These are phyloP conservation scores for Neopestalotiopsis rosae DNA, from an alignment of 2,329 filamentous ascomycete species.

Conservation along the genomic window DNA sequence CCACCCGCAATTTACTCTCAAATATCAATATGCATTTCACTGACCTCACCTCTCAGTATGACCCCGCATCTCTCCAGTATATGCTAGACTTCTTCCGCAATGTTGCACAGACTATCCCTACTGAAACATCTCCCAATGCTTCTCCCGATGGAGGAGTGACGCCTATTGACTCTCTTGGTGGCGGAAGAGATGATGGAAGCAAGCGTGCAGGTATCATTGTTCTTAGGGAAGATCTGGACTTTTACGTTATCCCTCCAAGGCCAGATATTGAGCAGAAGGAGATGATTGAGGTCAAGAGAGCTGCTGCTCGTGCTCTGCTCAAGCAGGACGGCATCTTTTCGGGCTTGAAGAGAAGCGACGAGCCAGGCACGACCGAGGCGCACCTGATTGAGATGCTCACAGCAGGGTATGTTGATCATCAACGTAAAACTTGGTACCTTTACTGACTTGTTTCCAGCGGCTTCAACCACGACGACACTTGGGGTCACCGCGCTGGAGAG, in stretches of 20 bases:
- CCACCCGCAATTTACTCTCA: constrained; percentile 38
- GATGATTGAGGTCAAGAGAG: constrained; percentile 96
- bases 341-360: constrained; percentile 91
- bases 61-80: constrained; percentile 93
- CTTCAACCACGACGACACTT: constrained; percentile 93
- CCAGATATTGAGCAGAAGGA: constrained; percentile 83
- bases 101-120: constrained; percentile 94
- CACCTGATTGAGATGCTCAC: constrained; percentile 99
- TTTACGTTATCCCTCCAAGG: constrained; percentile 91
- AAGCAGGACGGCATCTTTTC: constrained; percentile 95
- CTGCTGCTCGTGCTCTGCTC: constrained; percentile 84
- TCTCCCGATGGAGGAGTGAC: constrained; percentile 68
- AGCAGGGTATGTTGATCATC: constrained; percentile 73
- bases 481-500: constrained; percentile 97
- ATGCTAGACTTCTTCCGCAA: constrained; percentile 99
- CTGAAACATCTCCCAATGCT: constrained; percentile 69
- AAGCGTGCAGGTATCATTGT: constrained; percentile 98
- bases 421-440: neutral
- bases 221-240: constrained; percentile 92
- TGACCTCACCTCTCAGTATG: constrained; percentile 72
- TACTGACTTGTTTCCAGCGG: constrained; percentile 62
- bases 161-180: constrained; percentile 73
- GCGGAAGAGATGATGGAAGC: constrained; percentile 62
- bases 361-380: constrained; percentile 94
- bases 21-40: constrained; percentile 49